Percentiles rank a stretch among this genome's conserved stretches.
Conservation (phyloP, 331 rosid genomes). For the Arachis monticola region DNA sequence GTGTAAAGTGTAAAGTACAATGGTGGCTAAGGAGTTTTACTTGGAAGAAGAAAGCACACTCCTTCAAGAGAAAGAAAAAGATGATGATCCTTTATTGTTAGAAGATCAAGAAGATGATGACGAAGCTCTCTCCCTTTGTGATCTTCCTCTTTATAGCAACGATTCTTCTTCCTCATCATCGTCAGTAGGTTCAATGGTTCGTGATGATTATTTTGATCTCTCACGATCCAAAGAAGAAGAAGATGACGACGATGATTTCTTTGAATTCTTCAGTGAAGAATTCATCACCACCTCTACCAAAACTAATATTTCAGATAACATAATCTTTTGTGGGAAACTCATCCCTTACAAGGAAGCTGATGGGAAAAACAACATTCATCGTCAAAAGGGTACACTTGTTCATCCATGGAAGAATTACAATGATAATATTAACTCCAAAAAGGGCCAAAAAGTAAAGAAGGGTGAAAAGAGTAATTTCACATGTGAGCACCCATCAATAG, state of each 20-base stretch:
- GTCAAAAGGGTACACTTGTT: not conserved
- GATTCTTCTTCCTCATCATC: not conserved
- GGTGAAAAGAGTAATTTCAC: constrained; percentile 22
- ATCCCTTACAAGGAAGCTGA: constrained; percentile 58
- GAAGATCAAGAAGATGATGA: constrained; percentile 36
- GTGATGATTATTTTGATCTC: constrained; percentile 36
- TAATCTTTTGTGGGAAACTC: constrained; percentile 86
- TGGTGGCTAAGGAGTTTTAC: constrained; percentile 29
- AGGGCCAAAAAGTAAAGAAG: constrained; percentile 25
- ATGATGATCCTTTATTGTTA: not conserved
- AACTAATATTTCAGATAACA: constrained; percentile 35
- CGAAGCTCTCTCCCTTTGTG: constrained; percentile 45
- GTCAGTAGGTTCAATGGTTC: constrained; percentile 35
- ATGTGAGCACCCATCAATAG: constrained; percentile 31
- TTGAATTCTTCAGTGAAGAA: constrained; percentile 79
- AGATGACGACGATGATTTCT: constrained; percentile 53
- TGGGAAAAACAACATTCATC: not conserved
- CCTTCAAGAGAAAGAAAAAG: constrained; percentile 34
- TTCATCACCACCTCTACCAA: constrained; percentile 40
- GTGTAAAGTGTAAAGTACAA: not conserved
- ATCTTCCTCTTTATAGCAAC: constrained; percentile 46
- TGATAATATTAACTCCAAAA: not conserved
- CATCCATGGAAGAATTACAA: not conserved
- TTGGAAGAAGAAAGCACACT: constrained; percentile 32
- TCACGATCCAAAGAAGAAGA: constrained; percentile 13